These are phyloP conservation scores for Phialophora tarda DNA, from an alignment of 2,329 filamentous ascomycete species.

Conservation along the genomic window DNA sequence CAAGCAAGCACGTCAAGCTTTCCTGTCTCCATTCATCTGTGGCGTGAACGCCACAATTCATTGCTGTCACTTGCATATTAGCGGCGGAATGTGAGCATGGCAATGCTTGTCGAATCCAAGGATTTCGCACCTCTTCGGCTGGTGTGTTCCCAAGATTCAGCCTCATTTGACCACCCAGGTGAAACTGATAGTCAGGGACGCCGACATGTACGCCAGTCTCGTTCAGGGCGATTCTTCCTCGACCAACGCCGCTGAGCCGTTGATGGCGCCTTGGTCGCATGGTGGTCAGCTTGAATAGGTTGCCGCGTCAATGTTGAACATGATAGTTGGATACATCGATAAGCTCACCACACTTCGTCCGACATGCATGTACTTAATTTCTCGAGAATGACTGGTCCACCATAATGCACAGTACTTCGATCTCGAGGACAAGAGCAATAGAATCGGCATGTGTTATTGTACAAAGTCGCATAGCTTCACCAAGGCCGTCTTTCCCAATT, in stretches of 20 bases:
- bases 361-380: background rate
- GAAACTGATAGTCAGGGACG: no score
- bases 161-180: no score
- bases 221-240: background rate
- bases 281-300: background rate
- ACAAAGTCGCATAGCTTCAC: background rate
- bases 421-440: background rate
- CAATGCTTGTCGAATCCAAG: no score
- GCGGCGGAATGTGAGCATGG: background rate
- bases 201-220: no score
- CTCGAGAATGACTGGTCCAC: background rate
- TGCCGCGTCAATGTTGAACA: background rate
- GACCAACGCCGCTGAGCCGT: background rate
- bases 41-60: conserved; percentile 19
- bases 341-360: background rate
- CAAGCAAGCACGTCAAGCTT: no score
- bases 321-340: background rate
- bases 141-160: no score
- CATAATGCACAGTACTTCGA: background rate
- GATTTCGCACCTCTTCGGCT: no score
- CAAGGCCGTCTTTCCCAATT: background rate
- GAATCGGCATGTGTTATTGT: background rate
- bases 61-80: background rate
- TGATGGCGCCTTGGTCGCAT: background rate
- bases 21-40: conserved; percentile 1